These are phyloP conservation scores for Fraxinus pennsylvanica DNA, from an alignment of 257 asterid genomes.

Conservation along the genomic window DNA sequence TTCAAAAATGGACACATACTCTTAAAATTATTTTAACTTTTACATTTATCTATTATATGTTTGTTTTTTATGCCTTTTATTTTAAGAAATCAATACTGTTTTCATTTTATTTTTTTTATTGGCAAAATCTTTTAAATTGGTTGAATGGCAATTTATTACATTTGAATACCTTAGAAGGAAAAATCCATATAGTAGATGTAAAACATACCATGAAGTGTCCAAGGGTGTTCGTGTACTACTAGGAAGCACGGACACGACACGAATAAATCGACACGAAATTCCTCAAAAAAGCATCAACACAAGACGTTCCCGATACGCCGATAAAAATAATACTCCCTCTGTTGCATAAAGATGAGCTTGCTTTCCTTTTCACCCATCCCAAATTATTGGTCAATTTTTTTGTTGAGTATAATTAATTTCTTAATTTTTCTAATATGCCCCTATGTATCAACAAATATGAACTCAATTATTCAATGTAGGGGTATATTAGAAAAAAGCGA, in stretches of 20 bases:
- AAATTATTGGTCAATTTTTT: no score
- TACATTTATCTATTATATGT: not conserved
- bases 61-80: not conserved
- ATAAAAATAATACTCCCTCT: not conserved
- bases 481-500: no score
- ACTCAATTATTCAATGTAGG: no score
- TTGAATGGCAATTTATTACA: not conserved
- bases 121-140: not conserved
- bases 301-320: no score
- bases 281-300: no score
- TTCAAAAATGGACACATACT: not conserved
- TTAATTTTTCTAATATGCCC: not conserved
- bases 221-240: not conserved
- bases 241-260: not conserved
- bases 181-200: not conserved
- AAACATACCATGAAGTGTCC: not conserved
- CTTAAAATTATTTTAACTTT: not conserved
- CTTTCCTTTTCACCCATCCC: not conserved
- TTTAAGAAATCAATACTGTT: not conserved
- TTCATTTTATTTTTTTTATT: no score
- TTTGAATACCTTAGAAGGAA: not conserved
- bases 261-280: not conserved
- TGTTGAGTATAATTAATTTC: not conserved
- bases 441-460: not conserved
- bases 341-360: not conserved